phyloP scores from a whole-genome alignment of 352 stramenopile genomes.

The Pythium phragmitis region DNA sequence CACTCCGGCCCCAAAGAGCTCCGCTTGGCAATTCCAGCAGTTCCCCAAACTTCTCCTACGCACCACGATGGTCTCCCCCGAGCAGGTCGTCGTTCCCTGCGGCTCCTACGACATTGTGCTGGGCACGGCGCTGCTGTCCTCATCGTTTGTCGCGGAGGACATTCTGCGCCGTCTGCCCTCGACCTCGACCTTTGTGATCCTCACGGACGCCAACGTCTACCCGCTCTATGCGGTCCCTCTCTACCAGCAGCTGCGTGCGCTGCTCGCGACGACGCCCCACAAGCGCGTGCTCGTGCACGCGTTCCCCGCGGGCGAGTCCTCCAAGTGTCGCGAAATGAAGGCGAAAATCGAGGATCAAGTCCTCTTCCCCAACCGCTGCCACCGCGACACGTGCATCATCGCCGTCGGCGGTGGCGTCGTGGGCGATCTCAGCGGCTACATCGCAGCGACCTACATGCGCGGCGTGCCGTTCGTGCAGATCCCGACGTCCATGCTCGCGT shows the following conservation, averaged over 20 bases:
- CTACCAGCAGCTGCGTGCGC: slow-evolving; percentile 33
- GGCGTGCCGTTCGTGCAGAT: slow-evolving; percentile 89
- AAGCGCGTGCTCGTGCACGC: slow-evolving; percentile 68
- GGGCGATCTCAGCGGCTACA: slow-evolving; percentile 97
- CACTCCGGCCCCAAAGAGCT: slow-evolving; percentile 4
- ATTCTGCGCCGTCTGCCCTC: slow-evolving; percentile 50
- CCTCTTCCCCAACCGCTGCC: slow-evolving; percentile 78
- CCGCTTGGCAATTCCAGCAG: not conserved
- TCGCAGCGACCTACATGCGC: slow-evolving; percentile 97
- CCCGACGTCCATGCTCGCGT: slow-evolving; percentile 98
- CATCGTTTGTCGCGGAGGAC: slow-evolving; percentile 60
- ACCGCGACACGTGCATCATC: slow-evolving; percentile 81
- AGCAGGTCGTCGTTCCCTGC: slow-evolving; percentile 47
- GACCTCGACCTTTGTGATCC: slow-evolving; percentile 79
- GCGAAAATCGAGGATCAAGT: slow-evolving; percentile 78
- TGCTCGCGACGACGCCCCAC: slow-evolving; percentile 26
- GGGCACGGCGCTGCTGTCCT: slow-evolving; percentile 61
- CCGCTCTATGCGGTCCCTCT: slow-evolving; percentile 74
- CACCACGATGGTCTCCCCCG: not conserved
- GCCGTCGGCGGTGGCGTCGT: slow-evolving; percentile 97
- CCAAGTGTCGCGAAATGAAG: slow-evolving; percentile 81
- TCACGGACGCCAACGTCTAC: slow-evolving; percentile 76
- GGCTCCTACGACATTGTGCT: slow-evolving; percentile 83
- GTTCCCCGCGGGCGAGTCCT: slow-evolving; percentile 65
- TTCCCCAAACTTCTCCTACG: slow-evolving; percentile 1